These are phyloP conservation scores for Colletotrichum limetticola DNA, from an alignment of 2,329 filamentous ascomycete genomes.

Conservation along the genomic window DNA sequence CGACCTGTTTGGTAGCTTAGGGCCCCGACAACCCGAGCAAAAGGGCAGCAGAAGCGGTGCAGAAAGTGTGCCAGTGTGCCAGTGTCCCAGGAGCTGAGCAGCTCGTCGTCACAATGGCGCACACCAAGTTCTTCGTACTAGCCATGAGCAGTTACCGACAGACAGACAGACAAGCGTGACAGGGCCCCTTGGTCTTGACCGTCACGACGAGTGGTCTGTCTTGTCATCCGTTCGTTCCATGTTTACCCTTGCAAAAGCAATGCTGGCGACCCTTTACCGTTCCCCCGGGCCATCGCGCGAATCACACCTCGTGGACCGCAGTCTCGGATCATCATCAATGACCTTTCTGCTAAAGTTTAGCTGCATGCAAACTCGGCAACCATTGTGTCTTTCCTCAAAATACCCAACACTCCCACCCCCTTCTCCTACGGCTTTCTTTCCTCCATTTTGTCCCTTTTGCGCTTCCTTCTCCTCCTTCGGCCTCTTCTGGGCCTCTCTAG, in stretches of 20 bases:
- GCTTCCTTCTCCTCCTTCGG: neutral
- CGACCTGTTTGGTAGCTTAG: neutral
- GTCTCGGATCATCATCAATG: slow-evolving; percentile 20
- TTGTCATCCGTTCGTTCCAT: too few relatives aligned
- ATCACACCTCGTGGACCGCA: slow-evolving; percentile 16
- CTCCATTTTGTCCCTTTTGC: neutral
- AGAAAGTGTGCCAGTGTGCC: neutral
- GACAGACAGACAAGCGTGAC: neutral
- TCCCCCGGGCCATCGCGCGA: neutral
- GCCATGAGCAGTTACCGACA: neutral
- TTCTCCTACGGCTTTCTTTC: neutral
- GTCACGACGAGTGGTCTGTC: too few relatives aligned
- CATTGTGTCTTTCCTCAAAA: neutral
- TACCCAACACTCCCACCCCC: neutral
- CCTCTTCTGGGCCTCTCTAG: neutral
- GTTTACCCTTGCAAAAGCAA: neutral
- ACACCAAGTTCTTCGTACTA: neutral
- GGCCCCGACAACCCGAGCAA: slow-evolving; percentile 12
- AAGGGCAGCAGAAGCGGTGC: neutral
- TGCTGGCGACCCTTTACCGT: neutral
- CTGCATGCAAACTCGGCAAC: slow-evolving; percentile 11
- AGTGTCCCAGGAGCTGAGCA: too few relatives aligned
- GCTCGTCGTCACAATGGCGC: neutral
- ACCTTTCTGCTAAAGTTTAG: slow-evolving; percentile 10
- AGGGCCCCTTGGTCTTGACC: neutral